phyloP scores from a whole-genome alignment of 75 land plant species.

The Sequoiadendron giganteum region DNA sequence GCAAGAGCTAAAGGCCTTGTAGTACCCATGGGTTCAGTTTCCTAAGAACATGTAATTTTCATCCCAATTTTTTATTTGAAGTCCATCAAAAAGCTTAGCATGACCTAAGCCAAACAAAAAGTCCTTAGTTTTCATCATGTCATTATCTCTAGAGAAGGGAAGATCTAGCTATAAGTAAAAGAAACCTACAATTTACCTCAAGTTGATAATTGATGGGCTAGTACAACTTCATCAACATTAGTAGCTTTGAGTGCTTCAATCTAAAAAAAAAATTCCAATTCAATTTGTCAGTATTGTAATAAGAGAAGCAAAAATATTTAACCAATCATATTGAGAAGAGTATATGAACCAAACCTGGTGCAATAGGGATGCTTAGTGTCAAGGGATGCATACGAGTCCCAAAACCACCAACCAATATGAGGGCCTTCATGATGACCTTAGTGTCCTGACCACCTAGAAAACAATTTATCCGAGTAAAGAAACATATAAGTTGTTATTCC shows the following conservation, averaged over 20 bases:
- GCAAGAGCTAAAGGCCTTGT: slow-evolving; percentile 96
- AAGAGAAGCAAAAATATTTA: neutral
- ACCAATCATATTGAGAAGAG: too few species aligned
- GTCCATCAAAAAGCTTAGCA: slow-evolving; percentile 87
- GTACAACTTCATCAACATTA: slow-evolving; percentile 81
- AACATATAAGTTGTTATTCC: neutral
- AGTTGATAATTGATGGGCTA: slow-evolving; percentile 95
- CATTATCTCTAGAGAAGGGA: neutral
- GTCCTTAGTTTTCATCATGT: neutral
- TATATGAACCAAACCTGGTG: too few species aligned
- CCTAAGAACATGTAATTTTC: slow-evolving; percentile 91
- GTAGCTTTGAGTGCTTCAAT: slow-evolving; percentile 87
- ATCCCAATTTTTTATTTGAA: slow-evolving; percentile 79
- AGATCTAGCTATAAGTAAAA: neutral
- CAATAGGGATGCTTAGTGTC: slow-evolving; percentile 86
- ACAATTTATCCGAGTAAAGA: neutral
- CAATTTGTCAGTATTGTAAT: neutral
- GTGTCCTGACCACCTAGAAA: neutral
- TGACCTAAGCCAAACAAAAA: slow-evolving; percentile 51
- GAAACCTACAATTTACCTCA: slow-evolving; percentile 48
- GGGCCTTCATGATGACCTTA: slow-evolving; percentile 75
- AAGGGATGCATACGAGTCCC: slow-evolving; percentile 88
- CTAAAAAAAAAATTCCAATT: slow-evolving; percentile 23
- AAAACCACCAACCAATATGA: slow-evolving; percentile 94
- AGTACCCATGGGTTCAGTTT: slow-evolving; percentile 94